Base-by-base conservation (phyloP, 2,329 filamentous ascomycete species). In the Ophiostoma angusticollis region DNA sequence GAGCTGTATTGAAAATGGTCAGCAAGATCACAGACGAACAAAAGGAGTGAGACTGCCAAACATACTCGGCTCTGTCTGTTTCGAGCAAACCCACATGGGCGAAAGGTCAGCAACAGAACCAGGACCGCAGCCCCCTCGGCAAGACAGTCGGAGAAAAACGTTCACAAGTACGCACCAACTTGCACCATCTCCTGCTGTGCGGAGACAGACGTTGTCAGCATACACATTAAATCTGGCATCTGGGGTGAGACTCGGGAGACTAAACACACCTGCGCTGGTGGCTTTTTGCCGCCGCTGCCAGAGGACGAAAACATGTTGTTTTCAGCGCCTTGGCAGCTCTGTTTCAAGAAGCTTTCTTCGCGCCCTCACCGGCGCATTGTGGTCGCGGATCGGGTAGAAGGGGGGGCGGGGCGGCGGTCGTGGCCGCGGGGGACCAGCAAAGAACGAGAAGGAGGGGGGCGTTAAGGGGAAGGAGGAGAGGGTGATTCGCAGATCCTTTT, bases 121-220 rank as follows among this genome's bases (percentile, higher is more conserved):
- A n/a, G n/a, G n/a, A n/a, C n/a, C n/a, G n/a, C n/a, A n/a, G n/a
- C n/a, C n/a, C n/a, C n/a, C n/a, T n/a, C n/a, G n/a, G n/a, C n/a
- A n/a, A n/a, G n/a, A n/a, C n/a, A n/a, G n/a, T n/a, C n/a, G n/a
- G n/a, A n/a, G n/a, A n/a, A n/a, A n/a, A n/a, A n/a, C n/a, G n/a
- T n/a, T n/a, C n/a, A 16, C 9, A 5, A 16, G 14, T 31, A 68
- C 70, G 54, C 80, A 96, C 91, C 89, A 69, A 98, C 87, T 81
- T 98, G 89, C 52, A 95, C 84, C 91, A 98, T 98, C 72, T 98
- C 91, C 85, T 96, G 47, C 21, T 43, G 38, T n/a, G n/a, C 12
- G 21, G 19, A n/a, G 24, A 11, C 30, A 31, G 31, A 68, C 56
- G 64, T n/a, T 52, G 31, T 38, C 50, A 56, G 61, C 50, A 62